Conservation (phyloP, 352 stramenopile genomes). For the Phytophthora fragariae region DNA sequence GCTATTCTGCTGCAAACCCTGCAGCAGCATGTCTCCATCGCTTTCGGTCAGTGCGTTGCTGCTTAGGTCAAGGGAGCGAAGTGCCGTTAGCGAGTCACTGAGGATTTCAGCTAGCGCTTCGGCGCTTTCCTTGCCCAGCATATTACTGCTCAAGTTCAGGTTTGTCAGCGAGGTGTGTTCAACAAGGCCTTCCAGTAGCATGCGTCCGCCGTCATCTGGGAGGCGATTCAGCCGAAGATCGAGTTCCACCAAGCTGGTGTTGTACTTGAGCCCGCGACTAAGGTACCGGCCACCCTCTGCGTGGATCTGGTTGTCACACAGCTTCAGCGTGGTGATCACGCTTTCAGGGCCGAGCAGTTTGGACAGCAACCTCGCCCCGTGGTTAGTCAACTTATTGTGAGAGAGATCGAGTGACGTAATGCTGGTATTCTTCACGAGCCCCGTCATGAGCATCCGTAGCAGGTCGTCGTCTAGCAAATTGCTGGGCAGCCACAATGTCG, state of each 20-base stretch:
- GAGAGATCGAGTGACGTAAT: conserved; percentile 94
- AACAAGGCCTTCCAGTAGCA: conserved; percentile 88
- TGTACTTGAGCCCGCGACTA: conserved; percentile 90
- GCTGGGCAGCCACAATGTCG: conserved; percentile 85
- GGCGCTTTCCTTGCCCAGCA: conserved; percentile 74
- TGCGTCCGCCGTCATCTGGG: conserved; percentile 89
- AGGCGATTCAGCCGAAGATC: conserved; percentile 93
- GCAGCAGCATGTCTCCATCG: conserved; percentile 64
- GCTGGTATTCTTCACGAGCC: conserved; percentile 92
- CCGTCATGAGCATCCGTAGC: conserved; percentile 94
- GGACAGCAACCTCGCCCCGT: conserved; percentile 88
- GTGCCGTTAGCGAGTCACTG: conserved; percentile 58
- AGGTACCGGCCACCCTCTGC: conserved; percentile 92
- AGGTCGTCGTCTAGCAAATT: conserved; percentile 95
- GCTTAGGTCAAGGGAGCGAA: conserved; percentile 85
- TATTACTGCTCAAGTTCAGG: conserved; percentile 91
- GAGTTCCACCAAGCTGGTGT: conserved; percentile 89
- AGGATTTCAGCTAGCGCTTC: conserved; percentile 80
- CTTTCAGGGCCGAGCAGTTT: conserved; percentile 91
- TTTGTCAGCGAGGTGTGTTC: conserved; percentile 71
- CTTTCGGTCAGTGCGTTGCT: conserved; percentile 77
- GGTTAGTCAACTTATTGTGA: conserved; percentile 97
- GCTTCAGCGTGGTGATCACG: conserved; percentile 90
- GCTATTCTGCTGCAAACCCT: conserved; percentile 70
- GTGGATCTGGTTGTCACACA: conserved; percentile 95